Evolutionary conservation across 345 rosid species (phyloP), one percentile per base, ranked within the genome.

Genomic region (Capsella bursapastoris): DNA sequence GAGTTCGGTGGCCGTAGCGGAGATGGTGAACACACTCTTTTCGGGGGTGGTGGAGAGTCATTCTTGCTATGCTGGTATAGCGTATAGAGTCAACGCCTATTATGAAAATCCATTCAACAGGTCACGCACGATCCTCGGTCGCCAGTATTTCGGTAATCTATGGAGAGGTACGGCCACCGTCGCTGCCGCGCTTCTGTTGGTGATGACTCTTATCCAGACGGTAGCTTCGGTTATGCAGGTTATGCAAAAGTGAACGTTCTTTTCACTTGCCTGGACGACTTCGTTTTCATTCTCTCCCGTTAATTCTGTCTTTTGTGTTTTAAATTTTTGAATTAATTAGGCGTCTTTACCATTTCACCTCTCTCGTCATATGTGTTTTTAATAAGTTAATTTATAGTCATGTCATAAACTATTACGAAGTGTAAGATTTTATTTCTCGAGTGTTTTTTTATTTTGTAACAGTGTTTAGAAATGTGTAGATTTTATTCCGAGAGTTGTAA

Each of bases 1-100:
- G 51, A 48, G 52, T 48, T 48, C 52, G 4, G 52, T 48, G 52
- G 25, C 45, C 18, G 75, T 68, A 8, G 78, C 77, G 0, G n/a
- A 8, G 9, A 47, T 80, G 52, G 29, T 80, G 15, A 80, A 76
- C 60, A 80, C 55, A 8, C 80, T 80, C 3, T 44, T 67, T 51
- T 3, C 18, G 1, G 44, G 64, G 10, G 41, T 57, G 43, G 1
- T 9, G 0, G 48, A 18, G 2, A 0, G 0, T 35, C 2, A 3
- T 1, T 48, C 50, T 2, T 32, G 49, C 45, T 67, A 70, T n/a
- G 18, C 14, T 16, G 8, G 6, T 8, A 31, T 62, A 0, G 9
- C 13, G 25, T 15, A 4, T 6, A 48, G 25, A 1, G 0, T 6
- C 3, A 14, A 15, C 1, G 35, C 56, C 13, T 61, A 55, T 31